Evolutionary conservation across 192 early-diverging fungal genomes (phyloP).

Genomic region (Podila epigama): DNA sequence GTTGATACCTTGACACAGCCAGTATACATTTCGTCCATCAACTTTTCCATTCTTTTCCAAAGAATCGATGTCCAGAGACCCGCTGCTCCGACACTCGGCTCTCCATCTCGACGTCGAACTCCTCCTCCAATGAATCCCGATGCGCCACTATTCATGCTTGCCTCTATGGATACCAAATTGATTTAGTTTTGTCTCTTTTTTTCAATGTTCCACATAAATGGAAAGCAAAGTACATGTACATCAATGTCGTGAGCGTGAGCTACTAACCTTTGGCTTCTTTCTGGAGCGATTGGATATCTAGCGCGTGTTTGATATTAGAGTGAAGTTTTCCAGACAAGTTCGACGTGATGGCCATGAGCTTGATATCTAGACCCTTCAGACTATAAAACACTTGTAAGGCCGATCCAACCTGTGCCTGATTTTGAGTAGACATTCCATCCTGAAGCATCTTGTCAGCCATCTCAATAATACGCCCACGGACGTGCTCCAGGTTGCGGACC

Average conservation of each 20-base stretch:
- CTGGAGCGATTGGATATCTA: slow-evolving; percentile 58
- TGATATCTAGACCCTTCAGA: slow-evolving; percentile 54
- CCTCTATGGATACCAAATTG: slow-evolving; percentile 14
- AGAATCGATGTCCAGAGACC: slow-evolving; percentile 53
- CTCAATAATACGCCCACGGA: slow-evolving; percentile 51
- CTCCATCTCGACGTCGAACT: slow-evolving; percentile 57
- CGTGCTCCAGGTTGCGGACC: slow-evolving; percentile 51
- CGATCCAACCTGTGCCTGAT: slow-evolving; percentile 58
- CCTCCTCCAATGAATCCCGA: slow-evolving; percentile 44
- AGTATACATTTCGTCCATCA: slow-evolving; percentile 60
- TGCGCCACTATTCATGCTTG: slow-evolving; percentile 16
- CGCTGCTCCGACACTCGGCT: slow-evolving; percentile 55
- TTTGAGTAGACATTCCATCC: slow-evolving; percentile 55
- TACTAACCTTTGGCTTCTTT: slow-evolving; percentile 58
- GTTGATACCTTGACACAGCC: slow-evolving; percentile 58
- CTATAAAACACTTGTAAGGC: slow-evolving; percentile 64
- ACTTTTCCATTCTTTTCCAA: slow-evolving; percentile 61
- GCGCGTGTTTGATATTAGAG: slow-evolving; percentile 52
- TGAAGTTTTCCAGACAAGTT: slow-evolving; percentile 49
- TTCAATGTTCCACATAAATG: no score
- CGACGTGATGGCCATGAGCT: slow-evolving; percentile 45
- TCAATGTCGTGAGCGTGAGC: background rate
- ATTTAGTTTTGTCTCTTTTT: no score
- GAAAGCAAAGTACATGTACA: background rate
- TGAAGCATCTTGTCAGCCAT: slow-evolving; percentile 59